These are phyloP conservation scores for Kodamaea neixiangensis DNA, from an alignment of 805 yeast genomes.

Conservation along the genomic window DNA sequence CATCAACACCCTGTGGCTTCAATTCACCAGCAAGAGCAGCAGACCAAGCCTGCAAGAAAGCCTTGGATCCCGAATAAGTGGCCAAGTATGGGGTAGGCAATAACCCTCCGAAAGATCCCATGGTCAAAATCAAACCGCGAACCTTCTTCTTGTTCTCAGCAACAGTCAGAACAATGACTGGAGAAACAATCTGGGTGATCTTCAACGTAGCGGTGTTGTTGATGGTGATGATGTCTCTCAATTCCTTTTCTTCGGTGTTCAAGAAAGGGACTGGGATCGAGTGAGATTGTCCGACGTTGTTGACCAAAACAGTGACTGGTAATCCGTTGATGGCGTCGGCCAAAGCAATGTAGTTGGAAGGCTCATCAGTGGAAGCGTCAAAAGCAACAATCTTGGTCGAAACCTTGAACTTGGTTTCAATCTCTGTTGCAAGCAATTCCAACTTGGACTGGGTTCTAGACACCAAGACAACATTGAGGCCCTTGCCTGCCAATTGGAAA, in stretches of 20 bases:
- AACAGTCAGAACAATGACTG: slow-evolving; percentile 61
- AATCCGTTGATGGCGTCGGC: slow-evolving; percentile 47
- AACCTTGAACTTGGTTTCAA: slow-evolving; percentile 59
- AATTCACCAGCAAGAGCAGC: slow-evolving; percentile 86
- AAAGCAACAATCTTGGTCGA: slow-evolving; percentile 68
- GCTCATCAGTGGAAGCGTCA: slow-evolving; percentile 70
- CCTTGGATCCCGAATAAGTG: slow-evolving; percentile 93
- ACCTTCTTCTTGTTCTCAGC: slow-evolving; percentile 37
- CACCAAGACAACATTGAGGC: slow-evolving; percentile 79
- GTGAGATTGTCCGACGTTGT: slow-evolving; percentile 95
- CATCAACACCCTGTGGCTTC: slow-evolving; percentile 69
- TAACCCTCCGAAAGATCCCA: slow-evolving; percentile 97
- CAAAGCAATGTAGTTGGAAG: slow-evolving; percentile 57
- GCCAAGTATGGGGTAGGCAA: slow-evolving; percentile 92
- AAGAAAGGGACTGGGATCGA: slow-evolving; percentile 91
- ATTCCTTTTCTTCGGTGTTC: slow-evolving; percentile 74
- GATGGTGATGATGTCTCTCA: slow-evolving; percentile 78
- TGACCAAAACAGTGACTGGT: slow-evolving; percentile 74
- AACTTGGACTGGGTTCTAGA: slow-evolving; percentile 84
- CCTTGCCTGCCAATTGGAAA: slow-evolving; percentile 77
- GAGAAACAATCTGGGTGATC: slow-evolving; percentile 78
- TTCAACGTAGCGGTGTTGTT: slow-evolving; percentile 83
- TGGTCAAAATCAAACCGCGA: slow-evolving; percentile 82
- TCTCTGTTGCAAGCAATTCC: slow-evolving; percentile 61
- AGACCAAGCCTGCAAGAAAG: slow-evolving; percentile 93